These are phyloP conservation scores for Silene vulgaris DNA, from an alignment of 179 eudicot genomes.

Conservation along the genomic window DNA sequence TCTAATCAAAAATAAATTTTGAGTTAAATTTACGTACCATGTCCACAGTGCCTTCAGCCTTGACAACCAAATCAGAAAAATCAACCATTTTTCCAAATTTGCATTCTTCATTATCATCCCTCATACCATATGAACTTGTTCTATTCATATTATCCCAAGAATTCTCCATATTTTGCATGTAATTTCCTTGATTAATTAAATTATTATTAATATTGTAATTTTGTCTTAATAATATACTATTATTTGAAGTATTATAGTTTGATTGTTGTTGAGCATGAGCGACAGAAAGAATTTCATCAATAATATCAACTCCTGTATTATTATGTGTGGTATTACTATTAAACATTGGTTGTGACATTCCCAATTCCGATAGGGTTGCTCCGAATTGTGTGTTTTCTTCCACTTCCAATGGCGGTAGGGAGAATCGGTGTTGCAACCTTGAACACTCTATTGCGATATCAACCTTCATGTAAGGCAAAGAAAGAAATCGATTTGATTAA, in stretches of 20 bases:
- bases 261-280: conserved; percentile 31
- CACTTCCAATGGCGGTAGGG: conserved; percentile 71
- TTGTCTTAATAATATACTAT: conserved; percentile 9
- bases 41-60: conserved; percentile 43
- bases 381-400: conserved; percentile 44
- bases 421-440: conserved; percentile 63
- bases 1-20: too few species aligned
- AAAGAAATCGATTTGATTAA: too few species aligned
- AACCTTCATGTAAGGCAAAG: conserved; percentile 36
- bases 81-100: conserved; percentile 47
- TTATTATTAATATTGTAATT: conserved; percentile 7
- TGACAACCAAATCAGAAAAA: conserved; percentile 72
- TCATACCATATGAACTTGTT: conserved; percentile 32
- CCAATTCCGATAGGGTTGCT: conserved; percentile 18
- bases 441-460: conserved; percentile 87
- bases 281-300: conserved; percentile 27
- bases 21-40: conserved; percentile 33
- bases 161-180: conserved; percentile 24
- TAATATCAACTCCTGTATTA: conserved; percentile 20
- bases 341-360: conserved; percentile 34
- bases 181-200: conserved; percentile 4
- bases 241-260: not conserved
- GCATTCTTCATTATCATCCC: conserved; percentile 31
- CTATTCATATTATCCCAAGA: conserved; percentile 25
- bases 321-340: conserved; percentile 9